Conservation (phyloP, 1,284 basidiomycete genomes). For the Phylloboletellus chloephorus region DNA sequence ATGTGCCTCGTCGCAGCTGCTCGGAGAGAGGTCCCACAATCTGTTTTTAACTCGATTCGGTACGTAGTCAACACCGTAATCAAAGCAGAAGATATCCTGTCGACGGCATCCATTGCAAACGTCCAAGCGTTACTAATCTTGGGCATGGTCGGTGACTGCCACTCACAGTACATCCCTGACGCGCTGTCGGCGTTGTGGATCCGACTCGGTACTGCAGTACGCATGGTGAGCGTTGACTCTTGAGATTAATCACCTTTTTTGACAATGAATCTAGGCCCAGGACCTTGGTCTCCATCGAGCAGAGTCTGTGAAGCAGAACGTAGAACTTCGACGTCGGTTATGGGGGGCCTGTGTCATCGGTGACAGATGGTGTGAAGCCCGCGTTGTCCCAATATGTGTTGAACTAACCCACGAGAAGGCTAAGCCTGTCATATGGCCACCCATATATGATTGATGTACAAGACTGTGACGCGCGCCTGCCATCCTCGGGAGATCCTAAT, state of each 20-base stretch:
- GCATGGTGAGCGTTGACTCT: slow-evolving; percentile 61
- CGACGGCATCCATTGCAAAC: slow-evolving; percentile 80
- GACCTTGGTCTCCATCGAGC: slow-evolving; percentile 89
- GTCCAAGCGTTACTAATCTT: slow-evolving; percentile 86
- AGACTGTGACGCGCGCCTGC: slow-evolving; percentile 89
- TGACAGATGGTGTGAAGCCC: slow-evolving; percentile 72
- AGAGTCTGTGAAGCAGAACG: slow-evolving; percentile 69
- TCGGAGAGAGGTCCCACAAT: slow-evolving; percentile 75
- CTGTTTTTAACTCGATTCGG: slow-evolving; percentile 80
- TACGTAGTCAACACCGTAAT: slow-evolving; percentile 82
- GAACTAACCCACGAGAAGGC: slow-evolving; percentile 41
- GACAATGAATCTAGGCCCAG: slow-evolving; percentile 59
- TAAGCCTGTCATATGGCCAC: slow-evolving; percentile 75
- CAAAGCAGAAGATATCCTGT: slow-evolving; percentile 85
- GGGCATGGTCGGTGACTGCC: slow-evolving; percentile 74
- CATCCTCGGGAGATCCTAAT: slow-evolving; percentile 67
- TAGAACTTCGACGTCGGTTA: slow-evolving; percentile 78
- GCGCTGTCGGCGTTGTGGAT: slow-evolving; percentile 76
- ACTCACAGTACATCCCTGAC: slow-evolving; percentile 73
- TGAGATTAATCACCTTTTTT: slow-evolving; percentile 5
- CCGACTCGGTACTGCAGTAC: slow-evolving; percentile 70
- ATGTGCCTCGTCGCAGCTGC: slow-evolving; percentile 91
- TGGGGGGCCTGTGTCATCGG: slow-evolving; percentile 91
- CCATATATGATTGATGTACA: slow-evolving; percentile 90
- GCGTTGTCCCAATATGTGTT: slow-evolving; percentile 3